A percentile compares a stretch with the other conserved stretches of the same genome.
These are phyloP conservation scores for Leishmania tarentolae DNA, from an alignment of 208 protist species.

Conservation along the genomic window DNA sequence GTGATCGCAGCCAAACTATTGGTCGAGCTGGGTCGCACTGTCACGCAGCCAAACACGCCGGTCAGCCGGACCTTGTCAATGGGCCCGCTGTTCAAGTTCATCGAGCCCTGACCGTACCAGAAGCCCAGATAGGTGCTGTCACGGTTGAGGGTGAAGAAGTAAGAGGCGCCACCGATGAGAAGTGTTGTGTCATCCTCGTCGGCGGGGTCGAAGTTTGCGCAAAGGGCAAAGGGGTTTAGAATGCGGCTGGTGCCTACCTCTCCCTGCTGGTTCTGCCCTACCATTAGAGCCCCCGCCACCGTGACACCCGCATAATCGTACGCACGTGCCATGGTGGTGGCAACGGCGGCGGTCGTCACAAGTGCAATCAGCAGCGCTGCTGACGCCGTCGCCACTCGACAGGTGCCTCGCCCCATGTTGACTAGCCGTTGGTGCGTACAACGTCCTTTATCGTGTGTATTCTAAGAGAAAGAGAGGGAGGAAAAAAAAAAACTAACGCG, in stretches of 20 bases:
- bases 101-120: slow-evolving; percentile 23
- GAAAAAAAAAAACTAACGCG: background rate
- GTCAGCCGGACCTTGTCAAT: slow-evolving; percentile 10
- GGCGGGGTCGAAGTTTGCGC: slow-evolving; percentile 28
- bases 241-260: slow-evolving; percentile 33
- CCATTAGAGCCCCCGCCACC: slow-evolving; percentile 32
- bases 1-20: slow-evolving; percentile 13
- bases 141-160: slow-evolving; percentile 52
- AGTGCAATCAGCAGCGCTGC: background rate
- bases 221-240: slow-evolving; percentile 39
- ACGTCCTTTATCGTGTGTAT: background rate
- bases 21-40: slow-evolving; percentile 22
- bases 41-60: slow-evolving; percentile 22
- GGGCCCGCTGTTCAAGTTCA: background rate
- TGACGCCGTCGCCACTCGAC: background rate
- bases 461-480: background rate
- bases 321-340: background rate
- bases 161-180: slow-evolving; percentile 34
- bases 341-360: background rate
- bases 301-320: slow-evolving; percentile 18
- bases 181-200: slow-evolving; percentile 29
- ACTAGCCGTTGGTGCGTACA: background rate
- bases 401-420: background rate
- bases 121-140: slow-evolving; percentile 33
- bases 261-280: slow-evolving; percentile 27